Evolutionary conservation across 345 rosid species (phyloP), one percentile per base, ranked within the genome.

Genomic region (Corymbia maculata): DNA sequence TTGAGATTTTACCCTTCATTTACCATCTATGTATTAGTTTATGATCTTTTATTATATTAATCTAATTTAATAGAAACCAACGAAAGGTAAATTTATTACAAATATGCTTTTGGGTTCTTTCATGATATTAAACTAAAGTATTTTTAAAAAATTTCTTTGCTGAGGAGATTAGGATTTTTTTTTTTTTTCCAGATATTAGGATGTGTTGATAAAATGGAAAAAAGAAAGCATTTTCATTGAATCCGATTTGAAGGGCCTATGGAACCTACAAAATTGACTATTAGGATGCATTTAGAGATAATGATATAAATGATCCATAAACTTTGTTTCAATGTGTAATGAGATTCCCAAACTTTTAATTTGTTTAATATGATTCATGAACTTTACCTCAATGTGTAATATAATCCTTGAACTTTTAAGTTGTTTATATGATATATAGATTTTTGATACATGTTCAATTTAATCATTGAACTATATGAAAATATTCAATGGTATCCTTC

Each of bases 361-460:
- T 0, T 2, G 0, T 17, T 52, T 52, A 52, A 53, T 53, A 0
- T 7, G 9, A 0, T 7, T 0, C 2, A 0, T 52, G 0, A 52
- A 52, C 0, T 19, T 52, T 5, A 51, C 0, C 6, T 51, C 52
- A 51, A 2, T 52, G 0, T 52, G 0, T 0, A 52, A 6, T 16
- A 0, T 16, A 2, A 2, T 52, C 0, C 0, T 6, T 52, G 0
- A 52, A 7, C 24, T 52, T 53, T 53, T 19, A 53, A 7, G 19
- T 53, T 53, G 5, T 19, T 0, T 4, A 53, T 7, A 17, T 0
- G 19, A 0, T 52, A 19, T 52, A 0, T 0, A 17, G 2, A 52
- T 0, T 52, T 52, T 52, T 52, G 0, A 0, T 2, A 0, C 1
- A 52, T 52, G 6, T 52, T 17, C 3, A 53, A 53, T 53, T 53